Percentiles rank a stretch among this genome's conserved stretches.
Conservation (phyloP, 257 asterid genomes). For the Lavandula angustifolia region DNA sequence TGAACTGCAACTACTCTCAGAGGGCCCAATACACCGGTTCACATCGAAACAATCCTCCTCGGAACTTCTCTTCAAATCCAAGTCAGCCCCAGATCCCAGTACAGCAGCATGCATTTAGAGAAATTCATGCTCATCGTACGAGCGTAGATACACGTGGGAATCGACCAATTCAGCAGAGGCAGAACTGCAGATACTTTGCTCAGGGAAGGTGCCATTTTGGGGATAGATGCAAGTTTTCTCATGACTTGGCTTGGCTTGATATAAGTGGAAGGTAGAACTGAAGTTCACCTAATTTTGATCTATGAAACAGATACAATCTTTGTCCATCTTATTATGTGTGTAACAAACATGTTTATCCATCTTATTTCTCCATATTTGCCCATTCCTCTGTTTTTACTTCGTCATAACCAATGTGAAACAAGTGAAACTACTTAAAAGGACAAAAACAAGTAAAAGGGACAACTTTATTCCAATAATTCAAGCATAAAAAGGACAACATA, state of each 20-base stretch:
- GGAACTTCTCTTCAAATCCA: not conserved
- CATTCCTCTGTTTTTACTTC: not conserved
- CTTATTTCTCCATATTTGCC: too few species aligned
- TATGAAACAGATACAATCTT: not conserved
- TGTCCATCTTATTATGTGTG: not conserved
- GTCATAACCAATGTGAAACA: too few species aligned
- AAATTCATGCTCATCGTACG: not conserved
- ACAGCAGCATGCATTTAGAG: conserved; percentile 5
- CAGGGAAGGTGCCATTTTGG: conserved; percentile 72
- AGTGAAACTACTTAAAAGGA: too few species aligned
- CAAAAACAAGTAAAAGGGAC: not conserved
- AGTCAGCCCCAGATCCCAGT: conserved; percentile 14
- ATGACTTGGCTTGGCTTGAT: conserved; percentile 33
- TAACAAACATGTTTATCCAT: too few species aligned
- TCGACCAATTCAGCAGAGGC: conserved; percentile 31
- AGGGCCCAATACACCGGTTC: conserved; percentile 21
- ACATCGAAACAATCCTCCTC: conserved; percentile 5
- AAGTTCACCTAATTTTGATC: not conserved
- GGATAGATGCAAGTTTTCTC: conserved; percentile 59
- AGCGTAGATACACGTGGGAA: conserved; percentile 8
- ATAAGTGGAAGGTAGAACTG: not conserved
- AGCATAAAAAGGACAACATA: not conserved
- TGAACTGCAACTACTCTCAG: conserved; percentile 31
- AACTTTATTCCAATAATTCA: not conserved
- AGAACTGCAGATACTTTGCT: conserved; percentile 51